A percentile compares a stretch with the other conserved stretches of the same genome.
phyloP scores from a whole-genome alignment of 495 filamentous ascomycete species.

The Cercophora samala region DNA sequence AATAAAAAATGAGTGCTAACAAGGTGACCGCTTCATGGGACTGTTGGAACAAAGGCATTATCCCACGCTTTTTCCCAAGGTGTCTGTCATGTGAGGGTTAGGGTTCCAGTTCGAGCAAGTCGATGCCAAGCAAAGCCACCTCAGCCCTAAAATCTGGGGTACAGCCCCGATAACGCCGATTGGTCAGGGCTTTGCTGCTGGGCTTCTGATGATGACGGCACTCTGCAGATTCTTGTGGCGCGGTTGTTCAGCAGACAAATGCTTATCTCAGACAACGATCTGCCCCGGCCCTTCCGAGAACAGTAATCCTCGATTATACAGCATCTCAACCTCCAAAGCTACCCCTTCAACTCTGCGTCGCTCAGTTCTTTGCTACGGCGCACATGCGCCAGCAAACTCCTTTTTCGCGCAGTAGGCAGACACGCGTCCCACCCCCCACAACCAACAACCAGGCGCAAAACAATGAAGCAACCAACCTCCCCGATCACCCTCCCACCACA shows the following conservation, averaged over 20 bases:
- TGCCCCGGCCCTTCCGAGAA: not conserved
- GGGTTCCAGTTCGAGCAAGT: not conserved
- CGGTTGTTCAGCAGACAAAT: not conserved
- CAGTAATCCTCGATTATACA: not conserved
- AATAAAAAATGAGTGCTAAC: too few species aligned
- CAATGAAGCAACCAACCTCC: constrained; percentile 1
- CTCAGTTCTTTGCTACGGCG: not conserved
- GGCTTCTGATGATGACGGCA: not conserved
- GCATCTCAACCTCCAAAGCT: not conserved
- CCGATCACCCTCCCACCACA: constrained; percentile 11
- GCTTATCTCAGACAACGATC: not conserved
- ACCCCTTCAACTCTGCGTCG: not conserved
- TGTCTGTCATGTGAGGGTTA: not conserved
- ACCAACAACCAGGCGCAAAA: not conserved
- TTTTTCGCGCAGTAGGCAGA: not conserved
- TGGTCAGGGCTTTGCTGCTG: not conserved
- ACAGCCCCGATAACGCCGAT: not conserved
- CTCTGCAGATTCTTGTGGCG: not conserved
- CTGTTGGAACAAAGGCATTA: too few species aligned
- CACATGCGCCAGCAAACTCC: not conserved
- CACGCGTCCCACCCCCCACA: not conserved
- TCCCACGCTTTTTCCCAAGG: too few species aligned
- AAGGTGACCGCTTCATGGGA: too few species aligned
- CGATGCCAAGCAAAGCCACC: not conserved
- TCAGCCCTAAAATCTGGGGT: not conserved